Evolutionary conservation across 176 grass and related monocot species (phyloP), one percentile per base, ranked within the genome.

Genomic region (Eleusine indica): DNA sequence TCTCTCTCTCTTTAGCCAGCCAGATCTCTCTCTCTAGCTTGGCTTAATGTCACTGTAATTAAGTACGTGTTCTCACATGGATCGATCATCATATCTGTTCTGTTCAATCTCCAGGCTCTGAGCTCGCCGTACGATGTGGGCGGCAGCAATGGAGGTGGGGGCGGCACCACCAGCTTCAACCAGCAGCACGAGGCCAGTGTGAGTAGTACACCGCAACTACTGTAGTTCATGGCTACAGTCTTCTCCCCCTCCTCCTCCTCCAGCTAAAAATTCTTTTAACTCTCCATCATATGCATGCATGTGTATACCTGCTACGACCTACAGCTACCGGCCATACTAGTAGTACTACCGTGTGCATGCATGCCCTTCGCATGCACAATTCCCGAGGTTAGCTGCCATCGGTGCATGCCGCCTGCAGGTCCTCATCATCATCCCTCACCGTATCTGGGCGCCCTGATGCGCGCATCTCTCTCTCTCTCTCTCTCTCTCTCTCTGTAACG

Each of bases 71-170:
- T 75, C 21, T 56, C 66, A 67, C 70, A 73, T 41, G n/a, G 17
- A 53, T 61, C 42, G 17, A 53, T 61, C 42, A 17, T 83, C 5
- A 13, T 12, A 28, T 49, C 18, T 57, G 46, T 35, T 66, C 12
- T 30, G 66, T 38, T 70, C 49, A 56, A 7, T 70, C 74, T 86
- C 79, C 89, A 99, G 96, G 93, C 86, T 85, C 89, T 99, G 83
- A 99, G 93, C 91, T 86, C 87, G 53, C 96, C 96, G 57, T 99
- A 99, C 93, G 25, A 25, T 25, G 73, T 86, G 37, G 88, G 70
- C 51, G 84, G 84, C 82, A 82, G 54, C 64, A 82, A 78, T 58
- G 81, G 73, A 17, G 82, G 83, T 64, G 84, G 85, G 1, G 66
- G 48, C 14, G 73, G 71, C 66, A 67, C 17, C 66, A 67, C 17